A percentile compares a stretch with the other conserved stretches of the same genome.
Conservation (phyloP, 768 basidiomycete species). For the Hygrocybe punicea region DNA sequence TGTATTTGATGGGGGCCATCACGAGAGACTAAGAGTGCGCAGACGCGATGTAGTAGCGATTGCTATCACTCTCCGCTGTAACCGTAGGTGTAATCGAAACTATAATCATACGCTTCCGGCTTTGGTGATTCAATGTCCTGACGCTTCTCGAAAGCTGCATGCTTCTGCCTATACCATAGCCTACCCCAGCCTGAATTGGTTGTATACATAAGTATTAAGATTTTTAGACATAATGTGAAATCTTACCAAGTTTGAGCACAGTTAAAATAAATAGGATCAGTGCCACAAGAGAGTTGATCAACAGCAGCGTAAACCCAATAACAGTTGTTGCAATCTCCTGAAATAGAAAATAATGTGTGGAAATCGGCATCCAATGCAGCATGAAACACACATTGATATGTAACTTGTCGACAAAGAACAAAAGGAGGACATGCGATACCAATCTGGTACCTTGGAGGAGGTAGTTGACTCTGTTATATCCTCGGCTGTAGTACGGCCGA, state of each 20-base stretch:
- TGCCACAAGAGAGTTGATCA: neutral
- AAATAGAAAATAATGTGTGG: neutral
- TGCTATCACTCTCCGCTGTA: too few species aligned
- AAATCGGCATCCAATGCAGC: neutral
- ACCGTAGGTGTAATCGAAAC: too few species aligned
- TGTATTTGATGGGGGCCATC: too few species aligned
- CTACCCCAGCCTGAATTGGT: neutral
- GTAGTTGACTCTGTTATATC: constrained; percentile 1
- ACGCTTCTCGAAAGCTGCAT: too few species aligned
- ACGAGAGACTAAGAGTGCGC: too few species aligned
- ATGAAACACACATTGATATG: neutral
- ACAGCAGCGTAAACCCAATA: neutral
- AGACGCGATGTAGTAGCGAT: too few species aligned
- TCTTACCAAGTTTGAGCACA: neutral
- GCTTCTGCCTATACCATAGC: neutral
- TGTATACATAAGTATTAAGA: neutral
- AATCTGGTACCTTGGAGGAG: neutral
- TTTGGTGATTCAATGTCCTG: too few species aligned
- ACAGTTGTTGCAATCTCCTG: neutral
- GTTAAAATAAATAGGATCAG: neutral
- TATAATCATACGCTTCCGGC: too few species aligned
- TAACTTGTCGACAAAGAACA: neutral
- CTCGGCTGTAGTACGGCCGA: neutral
- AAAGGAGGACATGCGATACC: neutral
- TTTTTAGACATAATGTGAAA: neutral